Evolutionary conservation across 768 basidiomycete species (phyloP).

Genomic region (Mycena polygramma): DNA sequence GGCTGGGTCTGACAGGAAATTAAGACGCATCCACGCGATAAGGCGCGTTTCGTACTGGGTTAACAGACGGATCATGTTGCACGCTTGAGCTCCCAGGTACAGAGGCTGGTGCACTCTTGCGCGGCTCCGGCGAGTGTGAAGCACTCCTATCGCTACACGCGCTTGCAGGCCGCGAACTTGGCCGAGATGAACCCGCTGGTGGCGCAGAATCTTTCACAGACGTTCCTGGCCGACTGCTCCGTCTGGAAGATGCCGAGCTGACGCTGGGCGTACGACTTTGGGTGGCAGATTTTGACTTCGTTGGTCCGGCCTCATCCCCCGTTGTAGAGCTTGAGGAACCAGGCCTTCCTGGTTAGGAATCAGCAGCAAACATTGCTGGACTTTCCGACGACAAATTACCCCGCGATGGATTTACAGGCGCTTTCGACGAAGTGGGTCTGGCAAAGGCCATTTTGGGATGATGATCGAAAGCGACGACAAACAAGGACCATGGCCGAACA

Average conservation of each 20-base stretch:
- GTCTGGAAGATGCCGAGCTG: conserved; percentile 29
- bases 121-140: neutral
- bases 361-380: neutral
- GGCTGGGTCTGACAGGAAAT: conserved; percentile 10
- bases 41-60: conserved; percentile 20
- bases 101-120: neutral
- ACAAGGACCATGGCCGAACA: conserved; percentile 4
- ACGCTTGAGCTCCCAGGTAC: neutral
- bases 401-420: conserved; percentile 17
- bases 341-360: conserved; percentile 23
- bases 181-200: neutral
- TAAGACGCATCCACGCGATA: conserved; percentile 15
- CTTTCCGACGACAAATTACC: conserved; percentile 17
- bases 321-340: conserved; percentile 1
- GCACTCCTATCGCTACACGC: conserved; percentile 12
- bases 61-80: neutral
- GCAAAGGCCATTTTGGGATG: conserved; percentile 24
- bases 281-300: conserved; percentile 16
- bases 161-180: conserved; percentile 20
- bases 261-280: conserved; percentile 24
- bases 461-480: neutral
- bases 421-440: conserved; percentile 20
- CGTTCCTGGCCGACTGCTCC: neutral
- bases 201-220: conserved; percentile 6
- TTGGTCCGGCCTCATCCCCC: neutral